phyloP scores from a whole-genome alignment of 2,329 filamentous ascomycete genomes.

The Cercospora canescens region DNA sequence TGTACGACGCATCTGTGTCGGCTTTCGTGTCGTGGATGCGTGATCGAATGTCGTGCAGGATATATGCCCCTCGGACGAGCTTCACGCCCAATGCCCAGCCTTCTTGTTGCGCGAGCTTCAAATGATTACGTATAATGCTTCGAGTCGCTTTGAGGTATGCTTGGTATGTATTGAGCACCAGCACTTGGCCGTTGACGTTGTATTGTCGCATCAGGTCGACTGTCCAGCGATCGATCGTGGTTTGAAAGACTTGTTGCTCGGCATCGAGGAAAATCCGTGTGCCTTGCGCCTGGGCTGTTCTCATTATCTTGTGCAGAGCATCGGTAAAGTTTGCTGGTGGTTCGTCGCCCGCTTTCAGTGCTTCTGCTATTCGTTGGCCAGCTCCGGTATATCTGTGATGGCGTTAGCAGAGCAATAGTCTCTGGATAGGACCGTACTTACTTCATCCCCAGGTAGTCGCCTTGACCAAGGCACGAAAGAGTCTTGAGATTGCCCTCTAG shows the following conservation, averaged over 20 bases:
- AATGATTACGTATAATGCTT: constrained; percentile 46
- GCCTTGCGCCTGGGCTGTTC: constrained; percentile 43
- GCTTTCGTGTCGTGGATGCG: constrained; percentile 32
- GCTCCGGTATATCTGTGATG: neutral
- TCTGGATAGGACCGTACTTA: constrained; percentile 21
- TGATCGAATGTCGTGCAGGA: constrained; percentile 45
- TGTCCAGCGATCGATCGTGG: constrained; percentile 54
- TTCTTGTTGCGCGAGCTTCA: constrained; percentile 47
- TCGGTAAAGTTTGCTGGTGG: neutral
- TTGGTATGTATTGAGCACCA: constrained; percentile 55
- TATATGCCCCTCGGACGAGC: constrained; percentile 56
- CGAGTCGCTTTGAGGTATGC: constrained; percentile 54
- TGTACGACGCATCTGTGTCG: constrained; percentile 31
- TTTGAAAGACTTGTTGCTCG: constrained; percentile 55
- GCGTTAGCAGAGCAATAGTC: neutral
- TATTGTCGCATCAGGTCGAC: constrained; percentile 55
- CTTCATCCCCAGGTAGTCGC: constrained; percentile 56
- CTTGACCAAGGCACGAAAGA: constrained; percentile 52
- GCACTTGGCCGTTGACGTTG: constrained; percentile 45
- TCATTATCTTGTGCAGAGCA: constrained; percentile 48
- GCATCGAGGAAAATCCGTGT: constrained; percentile 55
- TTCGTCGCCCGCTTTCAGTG: neutral
- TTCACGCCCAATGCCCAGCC: constrained; percentile 55
- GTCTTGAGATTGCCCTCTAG: constrained; percentile 55
- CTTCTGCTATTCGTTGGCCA: constrained; percentile 17